Percentiles rank a stretch among this genome's conserved stretches.
These are phyloP conservation scores for Populus pruinosa DNA, from an alignment of 345 rosid genomes.

Conservation along the genomic window DNA sequence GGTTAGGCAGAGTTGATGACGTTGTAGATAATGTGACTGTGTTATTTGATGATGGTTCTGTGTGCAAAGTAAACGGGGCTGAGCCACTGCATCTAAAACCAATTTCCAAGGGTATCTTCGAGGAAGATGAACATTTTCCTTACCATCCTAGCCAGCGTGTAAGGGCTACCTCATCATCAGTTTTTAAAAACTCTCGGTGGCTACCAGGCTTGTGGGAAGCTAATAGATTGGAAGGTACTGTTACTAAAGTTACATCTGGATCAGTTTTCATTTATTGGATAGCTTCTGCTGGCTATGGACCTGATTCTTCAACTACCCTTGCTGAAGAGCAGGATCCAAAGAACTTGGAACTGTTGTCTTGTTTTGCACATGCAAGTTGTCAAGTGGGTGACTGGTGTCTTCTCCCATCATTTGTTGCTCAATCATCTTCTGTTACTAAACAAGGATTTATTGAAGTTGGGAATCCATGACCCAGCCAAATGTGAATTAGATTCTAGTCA, in stretches of 20 bases:
- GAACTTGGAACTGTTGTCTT: conserved; percentile 74
- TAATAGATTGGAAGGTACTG: conserved; percentile 85
- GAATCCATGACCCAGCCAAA: conserved; percentile 44
- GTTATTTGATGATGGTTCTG: conserved; percentile 88
- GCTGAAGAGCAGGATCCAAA: conserved; percentile 92
- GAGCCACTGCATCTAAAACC: conserved; percentile 83
- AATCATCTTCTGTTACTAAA: conserved; percentile 44
- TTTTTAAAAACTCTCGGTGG: conserved; percentile 82
- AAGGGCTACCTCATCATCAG: conserved; percentile 76
- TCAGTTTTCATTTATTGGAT: conserved; percentile 92
- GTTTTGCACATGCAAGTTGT: conserved; percentile 91
- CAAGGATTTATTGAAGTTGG: conserved; percentile 49
- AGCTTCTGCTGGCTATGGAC: conserved; percentile 91
- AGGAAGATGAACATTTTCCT: conserved; percentile 77
- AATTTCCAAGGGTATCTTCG: conserved; percentile 59
- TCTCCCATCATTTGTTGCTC: conserved; percentile 46
- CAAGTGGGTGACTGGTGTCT: conserved; percentile 94
- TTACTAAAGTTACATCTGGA: conserved; percentile 79
- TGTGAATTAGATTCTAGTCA: conserved; percentile 31
- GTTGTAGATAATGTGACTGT: conserved; percentile 91
- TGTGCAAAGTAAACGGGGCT: conserved; percentile 80
- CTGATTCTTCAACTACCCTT: conserved; percentile 79
- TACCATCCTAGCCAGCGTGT: conserved; percentile 97
- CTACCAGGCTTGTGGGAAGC: conserved; percentile 85
- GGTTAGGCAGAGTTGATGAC: conserved; percentile 95